Evolutionary conservation across 495 filamentous ascomycete species (phyloP), one percentile per base, ranked within the genome.

Genomic region (Elasticomyces elasticus): DNA sequence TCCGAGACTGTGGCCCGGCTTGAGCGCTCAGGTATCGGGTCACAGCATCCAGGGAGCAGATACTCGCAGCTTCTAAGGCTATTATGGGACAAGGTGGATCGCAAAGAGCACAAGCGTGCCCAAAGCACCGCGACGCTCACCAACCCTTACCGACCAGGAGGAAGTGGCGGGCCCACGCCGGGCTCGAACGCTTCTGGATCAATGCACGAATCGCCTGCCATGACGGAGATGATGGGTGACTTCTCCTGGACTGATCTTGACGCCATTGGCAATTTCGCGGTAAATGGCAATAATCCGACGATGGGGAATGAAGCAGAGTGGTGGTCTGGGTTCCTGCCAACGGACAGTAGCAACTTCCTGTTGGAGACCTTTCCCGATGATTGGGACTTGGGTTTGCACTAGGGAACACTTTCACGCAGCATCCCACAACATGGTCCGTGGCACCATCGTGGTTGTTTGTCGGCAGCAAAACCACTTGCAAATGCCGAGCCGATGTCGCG

Each of bases 161-260:
- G 74, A 51, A 66, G 75, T 45, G 73, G 71, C 52, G 74, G 74
- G 33, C 74, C 71, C 7, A 74, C 62, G 9, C 49, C 58, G n/a
- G 61, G 56, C 19, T 58, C 47, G 20, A 61, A 48, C 31, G 53
- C 53, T n/a, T 49, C 52, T 1, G 51, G 30, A 17, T 35, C 59
- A 0, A 42, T 61, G 15, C 60, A 63, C 15, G 53, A 59, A 50
- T 64, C 62, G 26, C 64, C 66, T 1, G 61, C 64, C 23, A 45
- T 64, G 13, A 66, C 60, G 13, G 66, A 69, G 52, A 60, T 63
- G 45, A 64, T 67, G 66, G 66, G 78, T 35, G 77, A 80, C 45
- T 80, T 80, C 62, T 77, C 75, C 1, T 80, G 77, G 77, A 69
- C 78, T 4, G 75, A 80, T 64, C 64, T 80, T 25, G 71, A 75